phyloP scores from a whole-genome alignment of 208 protist genomes.

The Trypanosoma theileri region DNA sequence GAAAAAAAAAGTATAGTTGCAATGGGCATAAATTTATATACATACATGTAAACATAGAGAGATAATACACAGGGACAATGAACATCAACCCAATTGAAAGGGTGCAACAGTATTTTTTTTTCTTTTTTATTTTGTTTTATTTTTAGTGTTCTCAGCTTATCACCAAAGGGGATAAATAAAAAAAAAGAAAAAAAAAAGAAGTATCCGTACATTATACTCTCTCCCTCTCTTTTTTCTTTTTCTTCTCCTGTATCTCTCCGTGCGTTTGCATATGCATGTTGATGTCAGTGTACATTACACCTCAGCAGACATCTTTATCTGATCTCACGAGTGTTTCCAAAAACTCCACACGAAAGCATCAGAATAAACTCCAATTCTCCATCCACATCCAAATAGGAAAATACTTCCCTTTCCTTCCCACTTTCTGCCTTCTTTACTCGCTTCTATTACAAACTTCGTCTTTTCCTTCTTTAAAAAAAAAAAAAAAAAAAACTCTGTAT shows the following conservation, averaged over 20 bases:
- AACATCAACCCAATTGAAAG: no score
- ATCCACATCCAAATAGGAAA: no score
- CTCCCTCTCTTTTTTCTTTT: not conserved
- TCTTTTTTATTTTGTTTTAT: not conserved
- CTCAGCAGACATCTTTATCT: no score
- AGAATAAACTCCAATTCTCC: no score
- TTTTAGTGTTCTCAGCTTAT: not conserved
- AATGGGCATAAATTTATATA: not conserved
- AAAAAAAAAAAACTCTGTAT: not conserved
- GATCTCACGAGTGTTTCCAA: no score
- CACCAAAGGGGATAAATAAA: not conserved
- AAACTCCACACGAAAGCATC: no score
- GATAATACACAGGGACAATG: not conserved
- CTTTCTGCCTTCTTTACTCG: no score
- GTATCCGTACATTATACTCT: not conserved
- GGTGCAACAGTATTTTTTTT: not conserved
- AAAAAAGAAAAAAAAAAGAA: constrained; percentile 1
- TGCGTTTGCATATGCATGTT: not conserved
- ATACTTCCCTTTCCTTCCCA: no score
- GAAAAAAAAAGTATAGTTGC: constrained; percentile 8
- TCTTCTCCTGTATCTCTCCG: not conserved
- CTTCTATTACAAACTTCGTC: no score
- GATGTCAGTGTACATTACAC: no score
- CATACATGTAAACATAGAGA: not conserved
- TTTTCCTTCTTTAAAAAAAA: not conserved